A percentile compares a stretch with the other conserved stretches of the same genome.
Evolutionary conservation across 208 protist species (phyloP).

Genomic region (Borovskyia barvae): DNA sequence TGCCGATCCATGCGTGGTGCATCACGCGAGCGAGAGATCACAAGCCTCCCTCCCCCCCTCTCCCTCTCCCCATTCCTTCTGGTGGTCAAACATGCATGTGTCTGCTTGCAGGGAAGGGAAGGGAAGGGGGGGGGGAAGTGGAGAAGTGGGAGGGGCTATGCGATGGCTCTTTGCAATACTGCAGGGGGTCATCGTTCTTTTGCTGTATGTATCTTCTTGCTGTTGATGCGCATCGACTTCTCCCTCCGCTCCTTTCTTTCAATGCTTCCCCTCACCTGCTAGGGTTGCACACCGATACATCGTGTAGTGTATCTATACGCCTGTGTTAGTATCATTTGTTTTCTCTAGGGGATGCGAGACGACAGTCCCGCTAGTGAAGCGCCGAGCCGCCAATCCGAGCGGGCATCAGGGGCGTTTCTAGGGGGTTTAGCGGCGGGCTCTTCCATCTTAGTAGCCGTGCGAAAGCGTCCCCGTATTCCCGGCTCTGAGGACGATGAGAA

Average conservation of each 20-base stretch:
- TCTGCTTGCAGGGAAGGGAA: too few relatives aligned
- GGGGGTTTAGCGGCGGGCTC: slow-evolving; percentile 1
- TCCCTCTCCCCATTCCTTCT: too few relatives aligned
- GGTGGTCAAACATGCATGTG: too few relatives aligned
- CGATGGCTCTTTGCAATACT: neutral
- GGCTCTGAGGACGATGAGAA: slow-evolving; percentile 57
- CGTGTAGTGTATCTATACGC: too few relatives aligned
- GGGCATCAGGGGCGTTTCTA: slow-evolving; percentile 3
- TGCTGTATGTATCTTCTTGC: neutral
- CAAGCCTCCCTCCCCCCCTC: too few relatives aligned
- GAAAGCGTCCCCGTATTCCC: slow-evolving; percentile 74
- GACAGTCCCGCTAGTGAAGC: neutral
- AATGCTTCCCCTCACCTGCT: neutral
- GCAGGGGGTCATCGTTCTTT: too few relatives aligned
- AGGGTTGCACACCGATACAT: neutral
- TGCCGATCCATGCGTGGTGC: too few relatives aligned
- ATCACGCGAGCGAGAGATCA: too few relatives aligned
- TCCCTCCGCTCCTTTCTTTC: neutral
- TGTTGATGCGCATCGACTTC: neutral
- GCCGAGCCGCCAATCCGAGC: slow-evolving; percentile 10
- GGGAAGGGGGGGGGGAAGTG: too few relatives aligned
- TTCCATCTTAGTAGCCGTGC: slow-evolving; percentile 77
- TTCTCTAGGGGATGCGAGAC: slow-evolving; percentile 1
- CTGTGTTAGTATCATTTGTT: too few relatives aligned
- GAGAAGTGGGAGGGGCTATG: too few relatives aligned